A percentile compares a stretch with the other conserved stretches of the same genome.
phyloP scores from a whole-genome alignment of 208 protist species.

The Herpetomonas muscarum region DNA sequence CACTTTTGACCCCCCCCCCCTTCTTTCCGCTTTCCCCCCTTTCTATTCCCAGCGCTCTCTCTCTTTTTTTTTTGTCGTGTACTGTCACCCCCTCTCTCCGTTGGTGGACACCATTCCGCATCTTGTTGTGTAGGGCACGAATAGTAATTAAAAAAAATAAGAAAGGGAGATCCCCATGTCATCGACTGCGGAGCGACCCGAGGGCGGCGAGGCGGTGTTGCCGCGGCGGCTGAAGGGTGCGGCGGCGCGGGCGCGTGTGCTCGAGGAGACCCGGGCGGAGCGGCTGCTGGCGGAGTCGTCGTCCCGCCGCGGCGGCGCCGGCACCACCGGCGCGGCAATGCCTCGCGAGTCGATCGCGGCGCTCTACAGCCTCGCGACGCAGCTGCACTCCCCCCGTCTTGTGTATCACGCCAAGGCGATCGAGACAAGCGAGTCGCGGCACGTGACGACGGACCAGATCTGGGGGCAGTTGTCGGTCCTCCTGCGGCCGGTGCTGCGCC shows the following conservation, averaged over 20 bases:
- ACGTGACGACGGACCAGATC: constrained; percentile 84
- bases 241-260: constrained; percentile 9
- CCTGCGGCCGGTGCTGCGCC: constrained; percentile 71
- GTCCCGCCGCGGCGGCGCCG: neutral
- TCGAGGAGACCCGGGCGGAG: constrained; percentile 23
- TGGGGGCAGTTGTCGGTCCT: constrained; percentile 85
- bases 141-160: too few relatives aligned
- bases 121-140: too few relatives aligned
- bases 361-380: constrained; percentile 69
- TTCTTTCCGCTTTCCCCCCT: too few relatives aligned
- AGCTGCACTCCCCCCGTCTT: constrained; percentile 67
- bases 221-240: constrained; percentile 22
- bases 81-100: too few relatives aligned
- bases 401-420: constrained; percentile 51
- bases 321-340: constrained; percentile 25
- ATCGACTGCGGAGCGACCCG: too few relatives aligned
- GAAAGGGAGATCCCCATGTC: too few relatives aligned
- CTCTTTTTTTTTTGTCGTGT: too few relatives aligned
- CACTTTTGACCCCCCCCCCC: too few relatives aligned
- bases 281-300: constrained; percentile 35
- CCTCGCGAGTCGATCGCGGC: constrained; percentile 64
- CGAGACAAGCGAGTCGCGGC: constrained; percentile 47
- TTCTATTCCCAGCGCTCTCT: too few relatives aligned
- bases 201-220: too few relatives aligned
- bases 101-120: too few relatives aligned